Conservation (phyloP, 495 filamentous ascomycete species). For the Aspergillus nanangensis region DNA sequence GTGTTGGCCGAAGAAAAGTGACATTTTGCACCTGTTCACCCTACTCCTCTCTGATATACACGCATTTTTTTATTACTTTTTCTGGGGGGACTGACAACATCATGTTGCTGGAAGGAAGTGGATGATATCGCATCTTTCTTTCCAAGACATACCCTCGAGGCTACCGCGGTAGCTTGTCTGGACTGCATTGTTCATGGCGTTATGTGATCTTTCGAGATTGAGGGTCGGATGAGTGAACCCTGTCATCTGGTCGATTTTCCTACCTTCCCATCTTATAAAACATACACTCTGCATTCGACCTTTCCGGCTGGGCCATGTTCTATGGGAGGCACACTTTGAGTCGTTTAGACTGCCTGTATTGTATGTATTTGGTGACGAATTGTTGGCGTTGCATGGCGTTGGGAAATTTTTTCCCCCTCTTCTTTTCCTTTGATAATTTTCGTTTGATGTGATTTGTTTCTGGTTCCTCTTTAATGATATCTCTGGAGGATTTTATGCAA, state of each 20-base stretch:
- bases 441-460: conserved; percentile 9
- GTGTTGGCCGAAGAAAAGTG: too few species aligned
- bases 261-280: conserved; percentile 17
- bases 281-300: conserved; percentile 24
- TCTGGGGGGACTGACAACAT: background rate
- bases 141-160: too few species aligned
- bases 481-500: conserved; percentile 12
- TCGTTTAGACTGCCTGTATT: conserved; percentile 46
- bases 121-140: too few species aligned
- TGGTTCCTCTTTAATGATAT: conserved; percentile 9
- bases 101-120: background rate
- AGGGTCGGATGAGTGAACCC: conserved; percentile 45
- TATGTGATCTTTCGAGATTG: conserved; percentile 38
- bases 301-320: conserved; percentile 26
- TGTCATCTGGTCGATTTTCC: conserved; percentile 23
- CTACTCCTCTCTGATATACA: background rate
- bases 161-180: background rate
- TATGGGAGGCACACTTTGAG: conserved; percentile 25
- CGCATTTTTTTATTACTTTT: background rate
- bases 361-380: conserved; percentile 34
- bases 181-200: conserved; percentile 40
- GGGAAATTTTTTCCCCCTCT: conserved; percentile 16
- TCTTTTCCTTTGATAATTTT: conserved; percentile 11
- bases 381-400: conserved; percentile 26
- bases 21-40: too few species aligned